These are phyloP conservation scores for Neonothopanus nambi DNA, from an alignment of 1,284 basidiomycete genomes.

Conservation along the genomic window DNA sequence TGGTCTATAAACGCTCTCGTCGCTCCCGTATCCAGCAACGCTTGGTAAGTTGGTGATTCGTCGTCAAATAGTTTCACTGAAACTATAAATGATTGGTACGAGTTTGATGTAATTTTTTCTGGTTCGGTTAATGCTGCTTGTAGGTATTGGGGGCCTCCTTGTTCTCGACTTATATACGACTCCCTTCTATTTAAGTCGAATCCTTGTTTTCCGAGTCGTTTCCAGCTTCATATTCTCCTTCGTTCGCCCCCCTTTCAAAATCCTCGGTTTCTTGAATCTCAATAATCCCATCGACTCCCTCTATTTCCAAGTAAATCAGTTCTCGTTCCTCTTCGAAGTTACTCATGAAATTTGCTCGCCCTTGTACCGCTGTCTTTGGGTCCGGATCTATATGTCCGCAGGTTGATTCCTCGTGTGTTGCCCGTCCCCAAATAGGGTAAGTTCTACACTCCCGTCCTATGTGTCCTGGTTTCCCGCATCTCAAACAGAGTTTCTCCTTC, in stretches of 20 bases:
- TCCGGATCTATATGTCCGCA: too few relatives aligned
- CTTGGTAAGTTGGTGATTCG: background rate
- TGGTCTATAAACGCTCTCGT: slow-evolving; percentile 4
- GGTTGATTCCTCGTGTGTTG: too few relatives aligned
- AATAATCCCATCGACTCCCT: background rate
- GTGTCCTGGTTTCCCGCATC: too few relatives aligned
- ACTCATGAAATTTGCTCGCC: background rate
- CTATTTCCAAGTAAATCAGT: background rate
- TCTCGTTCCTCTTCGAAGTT: background rate
- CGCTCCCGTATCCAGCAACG: background rate
- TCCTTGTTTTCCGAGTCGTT: background rate
- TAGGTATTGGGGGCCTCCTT: background rate
- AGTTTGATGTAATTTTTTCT: background rate
- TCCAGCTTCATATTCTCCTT: background rate
- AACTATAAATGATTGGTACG: background rate
- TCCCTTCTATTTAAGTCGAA: background rate
- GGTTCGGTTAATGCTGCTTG: background rate
- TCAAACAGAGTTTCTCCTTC: too few relatives aligned
- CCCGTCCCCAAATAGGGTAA: background rate
- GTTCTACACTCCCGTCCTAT: background rate
- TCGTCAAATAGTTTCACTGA: background rate
- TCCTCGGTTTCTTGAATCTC: too few relatives aligned
- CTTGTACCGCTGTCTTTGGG: background rate
- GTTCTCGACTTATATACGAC: background rate
- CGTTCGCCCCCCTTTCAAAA: background rate